phyloP scores from a whole-genome alignment of 208 protist genomes.

The Acanthamoeba lenticulata region DNA sequence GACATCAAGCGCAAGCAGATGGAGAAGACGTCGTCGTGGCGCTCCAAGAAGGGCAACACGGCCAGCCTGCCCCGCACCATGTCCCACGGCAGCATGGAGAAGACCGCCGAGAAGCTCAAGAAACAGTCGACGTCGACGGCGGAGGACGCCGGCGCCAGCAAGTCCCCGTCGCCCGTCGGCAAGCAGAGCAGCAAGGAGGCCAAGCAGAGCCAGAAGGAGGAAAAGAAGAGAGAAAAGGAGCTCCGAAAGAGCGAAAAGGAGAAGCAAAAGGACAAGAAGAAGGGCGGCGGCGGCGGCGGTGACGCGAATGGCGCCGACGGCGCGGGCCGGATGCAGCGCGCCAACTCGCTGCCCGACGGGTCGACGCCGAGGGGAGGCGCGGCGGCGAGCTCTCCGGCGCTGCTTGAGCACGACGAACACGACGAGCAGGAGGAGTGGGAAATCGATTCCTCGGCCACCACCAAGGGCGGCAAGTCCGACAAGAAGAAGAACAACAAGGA shows the following conservation, averaged over 20 bases:
- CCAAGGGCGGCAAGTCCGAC: neutral
- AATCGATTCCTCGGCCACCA: neutral
- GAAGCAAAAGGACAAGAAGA: neutral
- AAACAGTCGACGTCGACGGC: neutral
- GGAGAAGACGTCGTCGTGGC: slow-evolving; percentile 19
- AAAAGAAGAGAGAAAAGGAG: neutral
- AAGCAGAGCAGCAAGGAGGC: neutral
- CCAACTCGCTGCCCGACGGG: neutral
- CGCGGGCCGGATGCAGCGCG: neutral
- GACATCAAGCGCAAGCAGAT: slow-evolving; percentile 5
- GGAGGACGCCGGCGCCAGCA: neutral
- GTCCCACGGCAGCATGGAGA: neutral
- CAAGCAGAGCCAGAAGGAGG: neutral
- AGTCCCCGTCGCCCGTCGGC: too few relatives aligned
- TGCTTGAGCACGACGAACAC: neutral
- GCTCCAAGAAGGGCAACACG: neutral
- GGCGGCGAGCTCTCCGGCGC: neutral
- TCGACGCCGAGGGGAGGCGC: too few relatives aligned
- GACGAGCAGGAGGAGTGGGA: neutral
- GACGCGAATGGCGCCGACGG: neutral
- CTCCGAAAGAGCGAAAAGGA: neutral
- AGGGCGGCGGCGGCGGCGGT: neutral
- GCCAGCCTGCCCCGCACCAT: neutral
- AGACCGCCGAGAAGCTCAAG: neutral
- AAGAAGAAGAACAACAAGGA: neutral